A percentile compares a stretch with the other conserved stretches of the same genome.
These are phyloP conservation scores for Diaporthe ampelina DNA, from an alignment of 2,329 filamentous ascomycete species.

Conservation along the genomic window DNA sequence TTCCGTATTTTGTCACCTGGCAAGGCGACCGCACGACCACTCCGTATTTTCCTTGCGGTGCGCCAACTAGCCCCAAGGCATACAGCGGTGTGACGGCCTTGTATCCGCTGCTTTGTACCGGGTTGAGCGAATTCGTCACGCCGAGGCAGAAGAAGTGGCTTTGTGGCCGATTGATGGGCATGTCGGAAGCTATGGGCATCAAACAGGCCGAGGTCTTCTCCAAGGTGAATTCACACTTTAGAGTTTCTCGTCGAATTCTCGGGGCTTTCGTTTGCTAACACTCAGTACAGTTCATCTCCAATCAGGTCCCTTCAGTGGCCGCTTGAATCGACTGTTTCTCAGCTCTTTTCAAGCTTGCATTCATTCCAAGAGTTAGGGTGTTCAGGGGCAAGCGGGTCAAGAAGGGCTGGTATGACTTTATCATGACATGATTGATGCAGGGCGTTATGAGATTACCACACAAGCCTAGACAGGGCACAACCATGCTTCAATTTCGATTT, in stretches of 20 bases:
- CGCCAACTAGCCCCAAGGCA: slow-evolving; percentile 45
- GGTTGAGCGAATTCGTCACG: slow-evolving; percentile 44
- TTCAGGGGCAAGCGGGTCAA: not conserved
- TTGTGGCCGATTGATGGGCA: slow-evolving; percentile 42
- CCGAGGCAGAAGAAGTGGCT: slow-evolving; percentile 43
- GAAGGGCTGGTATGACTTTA: not conserved
- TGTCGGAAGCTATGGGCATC: slow-evolving; percentile 46
- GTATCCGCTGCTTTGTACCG: slow-evolving; percentile 45
- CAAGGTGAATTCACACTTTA: slow-evolving; percentile 35
- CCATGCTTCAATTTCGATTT: not conserved
- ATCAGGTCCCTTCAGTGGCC: not conserved
- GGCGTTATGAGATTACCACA: slow-evolving; percentile 15
- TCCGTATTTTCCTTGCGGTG: slow-evolving; percentile 46
- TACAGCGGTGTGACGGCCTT: slow-evolving; percentile 44
- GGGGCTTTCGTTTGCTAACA: not conserved
- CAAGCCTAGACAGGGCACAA: slow-evolving; percentile 5
- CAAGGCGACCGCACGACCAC: slow-evolving; percentile 44
- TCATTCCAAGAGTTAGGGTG: slow-evolving; percentile 4
- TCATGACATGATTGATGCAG: slow-evolving; percentile 5
- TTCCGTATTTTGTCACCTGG: slow-evolving; percentile 46
- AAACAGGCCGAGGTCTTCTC: slow-evolving; percentile 46
- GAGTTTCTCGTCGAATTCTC: not conserved
- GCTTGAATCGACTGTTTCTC: not conserved
- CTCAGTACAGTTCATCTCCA: not conserved
- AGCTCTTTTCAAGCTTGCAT: not conserved